Evolutionary conservation across 169 alveolate genomes (phyloP), one percentile per base, ranked within the genome.

Genomic region (Plasmodium yoelii): DNA sequence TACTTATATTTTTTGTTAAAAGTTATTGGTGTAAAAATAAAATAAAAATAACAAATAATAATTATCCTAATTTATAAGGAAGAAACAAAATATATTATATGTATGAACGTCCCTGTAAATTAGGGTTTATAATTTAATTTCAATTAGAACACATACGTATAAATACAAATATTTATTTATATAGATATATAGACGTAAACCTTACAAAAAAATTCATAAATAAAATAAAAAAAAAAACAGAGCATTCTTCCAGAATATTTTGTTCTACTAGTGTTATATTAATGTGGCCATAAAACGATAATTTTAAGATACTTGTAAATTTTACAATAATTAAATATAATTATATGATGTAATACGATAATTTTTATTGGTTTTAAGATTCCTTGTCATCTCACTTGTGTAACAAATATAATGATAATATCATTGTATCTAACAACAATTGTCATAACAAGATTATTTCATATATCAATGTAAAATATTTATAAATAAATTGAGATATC

Each of bases 61-160:
- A n/a, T 75, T 61, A 64, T 75, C 69, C 68, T 63, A 75, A 75
- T 63, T 75, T 75, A 75, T 44, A 18, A 53, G 26, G 51, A 44
- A 60, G 49, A 73, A 73, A 57, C 42, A 75, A 61, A 59, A 44
- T 12, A 74, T 39, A 61, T 24, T 13, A 60, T 73, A 34, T 34
- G 42, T 5, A 34, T 34, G 42, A 34, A 34, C 42, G 7, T 13
- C 60, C 49, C 47, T 57, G 59, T 59, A 73, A 73, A 59, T 44
- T 73, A 73, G 44, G 88, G 61, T 44, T 19, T 73, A 39, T 49
- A 59, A 53, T 59, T 59, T 28, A 59, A 73, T 42, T 59, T 73
- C 61, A 59, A 73, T 59, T 73, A 59, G 59, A 42, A 22, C 65
- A 73, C 61, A 18, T 55, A 34, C 26, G 64, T 61, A 73, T 57